Evolutionary conservation across 78 protist genomes (phyloP).

Genomic region (Guillardia theta): DNA sequence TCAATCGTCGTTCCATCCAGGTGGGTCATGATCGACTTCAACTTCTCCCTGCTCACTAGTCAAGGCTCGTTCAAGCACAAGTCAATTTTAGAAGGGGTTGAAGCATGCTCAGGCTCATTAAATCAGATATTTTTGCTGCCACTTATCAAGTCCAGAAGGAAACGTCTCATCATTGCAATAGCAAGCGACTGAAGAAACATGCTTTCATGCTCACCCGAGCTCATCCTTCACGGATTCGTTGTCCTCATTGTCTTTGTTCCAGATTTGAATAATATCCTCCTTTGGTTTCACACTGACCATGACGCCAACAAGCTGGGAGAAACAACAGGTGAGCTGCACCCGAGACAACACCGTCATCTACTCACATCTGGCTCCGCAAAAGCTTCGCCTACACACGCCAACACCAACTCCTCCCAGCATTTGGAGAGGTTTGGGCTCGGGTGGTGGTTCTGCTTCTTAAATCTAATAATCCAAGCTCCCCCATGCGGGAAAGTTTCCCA

Average conservation of each 20-base stretch:
- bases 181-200: not conserved
- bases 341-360: too few species aligned
- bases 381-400: not conserved
- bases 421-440: not conserved
- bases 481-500: slow-evolving; percentile 24
- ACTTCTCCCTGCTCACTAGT: not conserved
- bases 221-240: not conserved
- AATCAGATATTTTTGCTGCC: not conserved
- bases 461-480: not conserved
- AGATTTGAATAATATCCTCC: slow-evolving; percentile 7
- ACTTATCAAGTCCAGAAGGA: not conserved
- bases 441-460: not conserved
- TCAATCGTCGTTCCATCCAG: not conserved
- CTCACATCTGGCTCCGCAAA: slow-evolving; percentile 5
- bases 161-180: not conserved
- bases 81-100: not conserved
- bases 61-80: not conserved
- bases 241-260: slow-evolving; percentile 31
- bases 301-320: too few species aligned
- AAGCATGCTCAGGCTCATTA: not conserved
- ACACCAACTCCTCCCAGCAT: not conserved
- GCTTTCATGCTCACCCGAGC: not conserved
- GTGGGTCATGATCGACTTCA: not conserved
- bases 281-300: not conserved
- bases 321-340: too few species aligned